Evolutionary conservation across 352 stramenopile species (phyloP).

Genomic region (Pythium scleroteichum): DNA sequence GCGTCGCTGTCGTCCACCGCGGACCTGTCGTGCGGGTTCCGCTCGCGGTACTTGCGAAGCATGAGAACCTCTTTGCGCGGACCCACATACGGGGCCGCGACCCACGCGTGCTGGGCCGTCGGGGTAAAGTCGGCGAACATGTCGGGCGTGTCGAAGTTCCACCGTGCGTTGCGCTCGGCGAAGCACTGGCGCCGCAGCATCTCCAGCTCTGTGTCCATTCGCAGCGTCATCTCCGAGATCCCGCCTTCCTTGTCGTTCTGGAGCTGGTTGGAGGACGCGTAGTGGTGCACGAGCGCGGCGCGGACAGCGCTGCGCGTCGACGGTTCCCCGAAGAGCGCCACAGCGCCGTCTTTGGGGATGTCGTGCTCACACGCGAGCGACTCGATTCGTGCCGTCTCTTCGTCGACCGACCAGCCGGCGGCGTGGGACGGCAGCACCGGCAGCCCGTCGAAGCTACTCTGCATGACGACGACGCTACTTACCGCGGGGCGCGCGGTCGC

Average conservation of each 20-base stretch:
- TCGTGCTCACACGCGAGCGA: not conserved
- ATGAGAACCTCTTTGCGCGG: slow-evolving; percentile 42
- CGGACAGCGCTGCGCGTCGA: slow-evolving; percentile 40
- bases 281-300: slow-evolving; percentile 41
- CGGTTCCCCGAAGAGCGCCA: slow-evolving; percentile 16
- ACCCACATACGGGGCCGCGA: slow-evolving; percentile 35
- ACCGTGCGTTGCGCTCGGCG: slow-evolving; percentile 69
- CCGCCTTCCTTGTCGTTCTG: not conserved
- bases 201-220: slow-evolving; percentile 78
- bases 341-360: slow-evolving; percentile 8
- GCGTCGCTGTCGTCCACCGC: slow-evolving; percentile 10
- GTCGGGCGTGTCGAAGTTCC: slow-evolving; percentile 53
- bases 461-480: slow-evolving; percentile 21
- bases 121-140: slow-evolving; percentile 23
- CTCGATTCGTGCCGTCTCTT: slow-evolving; percentile 5
- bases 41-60: slow-evolving; percentile 40
- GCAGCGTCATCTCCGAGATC: slow-evolving; percentile 69
- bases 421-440: slow-evolving; percentile 25
- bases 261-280: slow-evolving; percentile 40
- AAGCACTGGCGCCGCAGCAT: slow-evolving; percentile 74
- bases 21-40: slow-evolving; percentile 11
- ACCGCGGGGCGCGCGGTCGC: not conserved
- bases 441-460: slow-evolving; percentile 27
- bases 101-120: slow-evolving; percentile 32
- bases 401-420: slow-evolving; percentile 1